Evolutionary conservation across 495 filamentous ascomycete genomes (phyloP), one percentile per base, ranked within the genome.

Genomic region (Aspergillus sclerotiicarbonarius): DNA sequence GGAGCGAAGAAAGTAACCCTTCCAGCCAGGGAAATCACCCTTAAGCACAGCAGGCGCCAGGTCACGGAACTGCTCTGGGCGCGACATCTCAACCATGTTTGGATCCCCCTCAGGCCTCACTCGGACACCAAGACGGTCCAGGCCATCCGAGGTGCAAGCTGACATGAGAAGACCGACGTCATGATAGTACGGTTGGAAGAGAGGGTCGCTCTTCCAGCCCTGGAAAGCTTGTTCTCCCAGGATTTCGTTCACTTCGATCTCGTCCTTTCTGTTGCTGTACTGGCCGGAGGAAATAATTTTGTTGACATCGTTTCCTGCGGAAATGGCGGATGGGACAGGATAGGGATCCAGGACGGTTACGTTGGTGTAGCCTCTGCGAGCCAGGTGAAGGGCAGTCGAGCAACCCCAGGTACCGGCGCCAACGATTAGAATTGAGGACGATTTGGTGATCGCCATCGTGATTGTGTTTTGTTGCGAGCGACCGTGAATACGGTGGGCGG

Each of bases 301-400:
- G 52, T 84, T 84, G 15, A 84, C 60, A 54, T 83, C 81, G 53
- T 82, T 84, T 6, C 80, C 80, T 2, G 80, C 79, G n/a, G 78
- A 67, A 53, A 80, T 81, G 31, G 74, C 66, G 6, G 80, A 82
- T 3, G 81, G 81, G 3, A 82, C 62, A 0, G 61, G 58, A 49
- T 76, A 62, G 6, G 69, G 65, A 61, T 84, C 81, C 2, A 83
- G 65, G 13, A 83, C 80, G 0, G 67, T 77, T 51, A 83, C 70
- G 56, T 76, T 68, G 30, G 50, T 65, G 62, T 80, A 80, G 29
- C 80, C 79, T 37, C 75, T 69, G 1, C 80, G 71, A 16, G 74
- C 80, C 0, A 83, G 65, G 59, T 82, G 70, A 10, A 83, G 70
- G 19, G 80, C 80, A 7, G 76, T 76, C 20, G 75, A 77, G 53